Base-by-base conservation (phyloP, 140 eudicot species). In the Erigeron philadelphicus region DNA sequence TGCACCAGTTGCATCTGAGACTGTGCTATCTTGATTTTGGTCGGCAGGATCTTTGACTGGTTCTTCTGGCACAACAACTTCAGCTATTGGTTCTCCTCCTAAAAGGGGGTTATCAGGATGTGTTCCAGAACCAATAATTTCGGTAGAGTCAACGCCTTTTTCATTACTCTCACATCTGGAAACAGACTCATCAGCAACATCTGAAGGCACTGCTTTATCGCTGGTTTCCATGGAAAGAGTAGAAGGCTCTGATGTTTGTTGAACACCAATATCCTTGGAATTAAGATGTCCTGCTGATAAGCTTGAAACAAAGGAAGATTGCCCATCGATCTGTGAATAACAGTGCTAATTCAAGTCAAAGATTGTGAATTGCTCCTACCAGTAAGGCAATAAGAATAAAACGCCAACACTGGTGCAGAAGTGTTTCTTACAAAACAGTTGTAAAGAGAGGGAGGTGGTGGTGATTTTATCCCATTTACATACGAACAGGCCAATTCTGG, bases 261-360 rank as follows among this genome's bases (percentile, higher is more conserved):
- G 67, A 67, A 45, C 53, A 13, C 25, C 25, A n/a, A n/a, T 46
- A 1, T 60, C 75, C 15, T 45, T 31, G 54, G 80, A 61, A 49
- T 50, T 35, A 44, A 23, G 66, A 45, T 43, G 35, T 50, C 43
- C 77, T 61, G 57, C 73, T 16, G 61, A 61, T 19, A 71, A 54
- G 72, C 48, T 69, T 57, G 79, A 75, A 61, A 58, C 80, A 66
- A 76, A 55, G 38, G 81, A 49, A 9, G 78, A 56, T 19, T 67
- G 81, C 63, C 52, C 72, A 50, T 43, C 76, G 68, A 75, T 71
- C 85, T 81, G 84, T 31, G 40, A 72, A 71, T 59, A 67, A 66
- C 7, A 11, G 21, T 48, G 74, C 58, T 53, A 16, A 73, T 38
- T 21, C 10, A 75, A 25, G 67, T 53, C 63, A 54, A 49, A 77